A percentile compares a stretch with the other conserved stretches of the same genome.
Conservation (phyloP, 2,329 filamentous ascomycete genomes). For the Phialophora expanda region DNA sequence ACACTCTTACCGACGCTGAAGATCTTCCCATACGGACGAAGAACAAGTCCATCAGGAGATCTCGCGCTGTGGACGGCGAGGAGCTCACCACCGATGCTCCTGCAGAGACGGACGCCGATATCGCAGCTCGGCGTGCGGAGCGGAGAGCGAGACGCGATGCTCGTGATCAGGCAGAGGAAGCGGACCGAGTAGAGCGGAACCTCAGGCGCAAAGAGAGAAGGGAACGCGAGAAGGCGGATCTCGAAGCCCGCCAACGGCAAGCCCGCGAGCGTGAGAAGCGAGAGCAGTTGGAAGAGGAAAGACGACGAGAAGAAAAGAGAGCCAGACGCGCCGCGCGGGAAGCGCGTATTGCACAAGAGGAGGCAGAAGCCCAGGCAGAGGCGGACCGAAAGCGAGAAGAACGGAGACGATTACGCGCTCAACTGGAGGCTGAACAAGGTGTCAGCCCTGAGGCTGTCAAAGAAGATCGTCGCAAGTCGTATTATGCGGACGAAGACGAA, state of each 20-base stretch:
- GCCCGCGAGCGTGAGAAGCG: constrained; percentile 54
- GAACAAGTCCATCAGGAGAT: constrained; percentile 47
- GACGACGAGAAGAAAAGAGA: constrained; percentile 64
- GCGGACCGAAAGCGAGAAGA: constrained; percentile 50
- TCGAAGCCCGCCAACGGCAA: constrained; percentile 55
- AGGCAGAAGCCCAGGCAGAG: constrained; percentile 44
- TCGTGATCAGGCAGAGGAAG: constrained; percentile 49
- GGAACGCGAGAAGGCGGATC: constrained; percentile 63
- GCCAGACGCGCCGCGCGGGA: constrained; percentile 54
- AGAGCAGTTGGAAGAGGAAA: constrained; percentile 63
- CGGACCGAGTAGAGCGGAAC: constrained; percentile 44
- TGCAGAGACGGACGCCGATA: constrained; percentile 60
- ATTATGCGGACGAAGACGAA: constrained; percentile 41
- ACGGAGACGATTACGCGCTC: constrained; percentile 35
- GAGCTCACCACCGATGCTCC: constrained; percentile 54
- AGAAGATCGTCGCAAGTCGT: constrained; percentile 45
- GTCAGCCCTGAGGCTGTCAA: constrained; percentile 31
- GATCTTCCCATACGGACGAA: constrained; percentile 40
- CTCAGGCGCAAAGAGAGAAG: constrained; percentile 47
- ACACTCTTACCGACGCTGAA: constrained; percentile 37
- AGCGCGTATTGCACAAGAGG: constrained; percentile 43
- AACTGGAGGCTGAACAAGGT: constrained; percentile 37
- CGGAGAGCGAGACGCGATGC: constrained; percentile 62
- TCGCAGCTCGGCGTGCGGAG: constrained; percentile 67
- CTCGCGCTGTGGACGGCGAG: constrained; percentile 58